A percentile compares a stretch with the other conserved stretches of the same genome.
Conservation (phyloP, 2,329 filamentous ascomycete species). For the Clarireedia monteithiana region DNA sequence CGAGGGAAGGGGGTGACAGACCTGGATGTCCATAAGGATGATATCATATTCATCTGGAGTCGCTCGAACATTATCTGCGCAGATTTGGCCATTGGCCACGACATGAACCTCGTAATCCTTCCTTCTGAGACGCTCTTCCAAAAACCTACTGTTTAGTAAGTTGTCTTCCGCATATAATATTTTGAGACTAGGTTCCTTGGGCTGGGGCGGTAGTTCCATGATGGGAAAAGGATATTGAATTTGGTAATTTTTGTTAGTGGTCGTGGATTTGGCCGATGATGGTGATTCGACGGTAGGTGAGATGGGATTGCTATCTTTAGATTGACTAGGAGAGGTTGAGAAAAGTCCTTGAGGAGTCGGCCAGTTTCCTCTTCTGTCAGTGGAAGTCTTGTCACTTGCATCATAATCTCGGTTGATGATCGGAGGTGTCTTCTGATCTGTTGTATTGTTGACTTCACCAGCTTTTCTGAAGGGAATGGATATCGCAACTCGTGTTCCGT, state of each 20-base stretch:
- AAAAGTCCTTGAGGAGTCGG: not conserved
- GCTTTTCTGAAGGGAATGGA: conserved; percentile 20
- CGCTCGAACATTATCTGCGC: conserved; percentile 61
- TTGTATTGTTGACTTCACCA: not conserved
- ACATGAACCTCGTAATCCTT: conserved; percentile 63
- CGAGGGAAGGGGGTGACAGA: conserved; percentile 33
- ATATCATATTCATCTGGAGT: conserved; percentile 60
- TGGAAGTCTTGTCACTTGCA: not conserved
- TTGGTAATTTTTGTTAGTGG: conserved; percentile 8
- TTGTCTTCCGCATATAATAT: conserved; percentile 84
- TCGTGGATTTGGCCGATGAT: not conserved
- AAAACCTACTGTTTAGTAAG: conserved; percentile 75
- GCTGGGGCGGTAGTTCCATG: conserved; percentile 2
- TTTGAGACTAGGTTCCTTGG: conserved; percentile 25
- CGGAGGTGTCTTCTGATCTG: not conserved
- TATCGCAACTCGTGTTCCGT: conserved; percentile 19
- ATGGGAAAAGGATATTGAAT: conserved; percentile 15
- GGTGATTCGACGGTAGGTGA: not conserved
- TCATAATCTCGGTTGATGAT: too few relatives aligned
- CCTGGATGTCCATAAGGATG: conserved; percentile 89
- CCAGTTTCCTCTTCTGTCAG: not conserved
- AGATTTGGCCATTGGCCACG: conserved; percentile 79
- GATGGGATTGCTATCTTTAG: not conserved
- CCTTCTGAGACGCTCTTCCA: conserved; percentile 73
- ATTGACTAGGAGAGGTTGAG: not conserved